These are phyloP conservation scores for Xerocomellus chrysenteron DNA, from an alignment of 768 basidiomycete species.

Conservation along the genomic window DNA sequence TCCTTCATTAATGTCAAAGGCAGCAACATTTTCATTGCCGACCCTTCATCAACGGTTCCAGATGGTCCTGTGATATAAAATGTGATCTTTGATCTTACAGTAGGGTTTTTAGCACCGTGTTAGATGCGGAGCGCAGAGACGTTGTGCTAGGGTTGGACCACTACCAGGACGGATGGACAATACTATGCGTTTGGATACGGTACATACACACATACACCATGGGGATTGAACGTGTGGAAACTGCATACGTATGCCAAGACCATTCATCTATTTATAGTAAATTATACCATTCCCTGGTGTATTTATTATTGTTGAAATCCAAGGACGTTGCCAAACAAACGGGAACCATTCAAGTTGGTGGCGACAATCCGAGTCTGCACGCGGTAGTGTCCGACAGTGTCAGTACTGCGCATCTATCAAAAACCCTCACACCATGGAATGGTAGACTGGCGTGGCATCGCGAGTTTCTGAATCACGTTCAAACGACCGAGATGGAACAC, in stretches of 20 bases:
- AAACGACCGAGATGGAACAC: too few relatives aligned
- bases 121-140: conserved; percentile 2
- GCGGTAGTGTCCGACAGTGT: too few relatives aligned
- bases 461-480: too few relatives aligned
- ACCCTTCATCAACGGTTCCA: conserved; percentile 7
- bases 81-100: background rate
- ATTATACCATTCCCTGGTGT: background rate
- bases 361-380: too few relatives aligned
- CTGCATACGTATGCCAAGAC: background rate
- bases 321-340: conserved; percentile 13
- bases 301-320: conserved; percentile 16
- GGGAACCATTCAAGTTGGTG: too few relatives aligned
- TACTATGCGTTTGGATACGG: conserved; percentile 20
- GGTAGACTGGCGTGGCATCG: too few relatives aligned
- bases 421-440: too few relatives aligned
- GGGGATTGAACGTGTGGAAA: background rate
- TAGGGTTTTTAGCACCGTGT: background rate
- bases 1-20: conserved; percentile 57
- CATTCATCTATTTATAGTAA: background rate
- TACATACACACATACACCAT: conserved; percentile 15
- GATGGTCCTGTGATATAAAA: conserved; percentile 16
- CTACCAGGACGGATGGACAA: conserved; percentile 4
- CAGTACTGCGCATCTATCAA: too few relatives aligned
- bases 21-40: conserved; percentile 44
- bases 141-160: background rate